These are phyloP conservation scores for Albifimbria verrucaria DNA, from an alignment of 2,329 filamentous ascomycete genomes.

Conservation along the genomic window DNA sequence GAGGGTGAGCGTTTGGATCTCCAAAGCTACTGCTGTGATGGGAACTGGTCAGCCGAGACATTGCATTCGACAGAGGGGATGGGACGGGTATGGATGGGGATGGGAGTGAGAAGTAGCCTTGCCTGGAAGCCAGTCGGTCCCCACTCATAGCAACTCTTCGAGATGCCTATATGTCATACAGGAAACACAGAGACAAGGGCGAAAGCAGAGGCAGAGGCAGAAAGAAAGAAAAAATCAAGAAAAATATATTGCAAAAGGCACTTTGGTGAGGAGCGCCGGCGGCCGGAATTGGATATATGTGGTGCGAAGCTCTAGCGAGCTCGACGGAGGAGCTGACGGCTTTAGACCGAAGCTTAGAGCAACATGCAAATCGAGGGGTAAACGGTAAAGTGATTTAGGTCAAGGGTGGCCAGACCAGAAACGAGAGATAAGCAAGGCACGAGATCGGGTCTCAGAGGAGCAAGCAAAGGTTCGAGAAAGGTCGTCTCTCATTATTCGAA, in stretches of 20 bases:
- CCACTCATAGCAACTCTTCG: slow-evolving; percentile 58
- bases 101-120: slow-evolving; percentile 22
- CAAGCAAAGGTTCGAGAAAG: background rate
- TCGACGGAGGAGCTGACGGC: no score
- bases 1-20: slow-evolving; percentile 59
- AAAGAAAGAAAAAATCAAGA: background rate
- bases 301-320: no score
- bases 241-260: no score
- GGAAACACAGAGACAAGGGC: no score
- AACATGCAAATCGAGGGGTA: background rate
- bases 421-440: slow-evolving; percentile 8
- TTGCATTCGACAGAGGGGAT: slow-evolving; percentile 12
- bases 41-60: slow-evolving; percentile 30
- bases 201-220: slow-evolving; percentile 12
- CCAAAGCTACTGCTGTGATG: slow-evolving; percentile 49
- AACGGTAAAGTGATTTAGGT: background rate
- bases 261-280: no score
- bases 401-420: no score
- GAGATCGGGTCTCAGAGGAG: background rate
- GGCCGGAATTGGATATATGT: no score
- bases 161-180: slow-evolving; percentile 19
- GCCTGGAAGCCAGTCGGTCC: slow-evolving; percentile 55
- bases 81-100: slow-evolving; percentile 2
- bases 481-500: slow-evolving; percentile 1
- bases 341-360: background rate